phyloP scores from a whole-genome alignment of 345 rosid genomes.

The Ceriops tagal region DNA sequence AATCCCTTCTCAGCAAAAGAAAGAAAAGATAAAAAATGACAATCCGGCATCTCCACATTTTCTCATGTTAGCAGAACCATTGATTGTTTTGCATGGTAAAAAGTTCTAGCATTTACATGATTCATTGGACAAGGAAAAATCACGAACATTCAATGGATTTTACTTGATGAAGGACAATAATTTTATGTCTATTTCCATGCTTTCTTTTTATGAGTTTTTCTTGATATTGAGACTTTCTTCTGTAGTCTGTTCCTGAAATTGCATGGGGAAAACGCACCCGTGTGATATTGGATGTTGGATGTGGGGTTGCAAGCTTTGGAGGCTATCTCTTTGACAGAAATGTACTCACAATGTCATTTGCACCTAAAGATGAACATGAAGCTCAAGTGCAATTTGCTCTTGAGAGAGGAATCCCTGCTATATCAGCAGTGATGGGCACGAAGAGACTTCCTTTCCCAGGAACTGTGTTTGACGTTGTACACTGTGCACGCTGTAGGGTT shows the following conservation, averaged over 20 bases:
- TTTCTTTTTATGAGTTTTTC: not conserved
- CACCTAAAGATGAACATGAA: constrained; percentile 99
- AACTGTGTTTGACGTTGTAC: constrained; percentile 82
- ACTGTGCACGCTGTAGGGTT: constrained; percentile 98
- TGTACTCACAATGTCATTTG: constrained; percentile 87
- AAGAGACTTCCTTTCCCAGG: constrained; percentile 90
- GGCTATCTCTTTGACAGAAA: constrained; percentile 89
- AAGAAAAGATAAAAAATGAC: not conserved
- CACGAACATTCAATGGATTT: not conserved
- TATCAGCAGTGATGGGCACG: constrained; percentile 99
- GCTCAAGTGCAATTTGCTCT: constrained; percentile 98
- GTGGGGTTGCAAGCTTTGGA: constrained; percentile 99
- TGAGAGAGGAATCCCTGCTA: constrained; percentile 95
- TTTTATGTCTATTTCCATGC: not conserved
- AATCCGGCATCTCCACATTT: not conserved
- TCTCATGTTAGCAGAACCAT: not conserved
- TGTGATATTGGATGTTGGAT: constrained; percentile 93
- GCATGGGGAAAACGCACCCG: constrained; percentile 87
- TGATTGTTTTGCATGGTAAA: not conserved
- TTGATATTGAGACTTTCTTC: constrained; percentile 18
- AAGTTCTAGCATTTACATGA: not conserved
- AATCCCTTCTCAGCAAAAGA: too few species aligned
- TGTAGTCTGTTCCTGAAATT: constrained; percentile 78
- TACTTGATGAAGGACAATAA: not conserved
- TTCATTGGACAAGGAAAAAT: not conserved